Evolutionary conservation across 176 grass and related monocot species (phyloP).

Genomic region (Hyparrhenia diplandra): DNA sequence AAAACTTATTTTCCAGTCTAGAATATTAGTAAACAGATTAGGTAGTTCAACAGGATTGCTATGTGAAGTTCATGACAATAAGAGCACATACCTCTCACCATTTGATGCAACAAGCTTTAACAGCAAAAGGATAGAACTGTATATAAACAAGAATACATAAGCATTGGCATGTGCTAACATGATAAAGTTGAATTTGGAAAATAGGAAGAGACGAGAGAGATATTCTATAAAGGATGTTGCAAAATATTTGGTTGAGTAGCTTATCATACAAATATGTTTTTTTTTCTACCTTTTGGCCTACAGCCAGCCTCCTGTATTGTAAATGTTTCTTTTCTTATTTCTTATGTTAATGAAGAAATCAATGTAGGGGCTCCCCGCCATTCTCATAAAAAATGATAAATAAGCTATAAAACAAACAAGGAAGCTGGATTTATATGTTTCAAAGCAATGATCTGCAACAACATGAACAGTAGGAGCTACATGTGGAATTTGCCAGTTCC

Average conservation of each 20-base stretch:
- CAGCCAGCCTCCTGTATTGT: neutral
- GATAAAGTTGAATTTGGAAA: neutral
- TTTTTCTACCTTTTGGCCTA: neutral
- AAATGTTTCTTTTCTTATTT: neutral
- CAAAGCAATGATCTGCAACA: neutral
- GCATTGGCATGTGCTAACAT: constrained; percentile 20
- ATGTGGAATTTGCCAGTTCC: neutral
- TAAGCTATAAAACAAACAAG: constrained; percentile 6
- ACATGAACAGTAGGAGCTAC: neutral
- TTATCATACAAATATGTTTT: neutral
- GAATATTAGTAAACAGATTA: constrained; percentile 25
- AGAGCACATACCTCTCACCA: constrained; percentile 65
- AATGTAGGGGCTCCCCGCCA: neutral
- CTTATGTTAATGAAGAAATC: neutral
- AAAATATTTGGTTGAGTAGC: neutral
- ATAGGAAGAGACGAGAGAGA: neutral
- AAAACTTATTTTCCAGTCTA: constrained; percentile 81
- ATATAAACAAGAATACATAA: constrained; percentile 25
- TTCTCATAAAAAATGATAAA: neutral
- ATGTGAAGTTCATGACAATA: neutral
- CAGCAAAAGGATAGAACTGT: constrained; percentile 90
- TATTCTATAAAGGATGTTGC: neutral
- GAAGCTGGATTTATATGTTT: constrained; percentile 8
- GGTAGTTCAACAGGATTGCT: neutral
- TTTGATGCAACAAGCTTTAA: constrained; percentile 94